Base-by-base conservation (phyloP, 2,329 filamentous ascomycete genomes). In the Exophiala spinifera region DNA sequence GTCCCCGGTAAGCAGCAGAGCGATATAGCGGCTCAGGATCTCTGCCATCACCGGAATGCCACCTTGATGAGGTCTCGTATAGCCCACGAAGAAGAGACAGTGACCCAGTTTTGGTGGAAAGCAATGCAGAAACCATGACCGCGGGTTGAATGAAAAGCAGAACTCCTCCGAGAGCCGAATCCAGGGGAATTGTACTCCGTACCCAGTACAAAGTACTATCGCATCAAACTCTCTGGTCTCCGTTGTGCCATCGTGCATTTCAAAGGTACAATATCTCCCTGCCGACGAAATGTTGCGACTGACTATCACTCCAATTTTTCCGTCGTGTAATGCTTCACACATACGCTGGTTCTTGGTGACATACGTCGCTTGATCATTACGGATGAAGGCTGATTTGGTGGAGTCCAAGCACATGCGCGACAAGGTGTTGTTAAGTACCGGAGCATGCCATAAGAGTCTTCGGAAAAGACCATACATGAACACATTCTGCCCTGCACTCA, bases 331-430 rank as follows among this genome's bases (percentile, higher is more conserved):
- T 17, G 53, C 53, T 40, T 55, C 53, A 28, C 53, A 55, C 53
- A 53, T 53, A 8, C 50, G 43, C 44, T 53, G 50, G 25, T 57
- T 54, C 51, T 53, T 54, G 39, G 55, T 57, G 15, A 53, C 42
- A 28, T 49, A 53, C 6, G 55, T 57, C 13, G 50, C 55, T 33
- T 57, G 55, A 15, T 57, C 50, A 17, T 53, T 50, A 2, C 55
- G 46, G 15, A 53, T 17, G 20, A 54, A n/a, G 28, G 50, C 39
- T 33, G 33, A 47, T n/a, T 44, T 45, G 14, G 43, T 46, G 31
- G 33, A 47, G 8, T 21, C 42, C 25, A 55, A 40, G 19, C 37
- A 51, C 53, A 55, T 42, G 31, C 42, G 53, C 21, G 53, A 46
- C 4, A 55, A 43, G 1, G 53, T 55, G 25, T 40, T 17, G 34